These are phyloP conservation scores for Mycocentrospora acerina DNA, from an alignment of 2,329 filamentous ascomycete genomes.

Conservation along the genomic window DNA sequence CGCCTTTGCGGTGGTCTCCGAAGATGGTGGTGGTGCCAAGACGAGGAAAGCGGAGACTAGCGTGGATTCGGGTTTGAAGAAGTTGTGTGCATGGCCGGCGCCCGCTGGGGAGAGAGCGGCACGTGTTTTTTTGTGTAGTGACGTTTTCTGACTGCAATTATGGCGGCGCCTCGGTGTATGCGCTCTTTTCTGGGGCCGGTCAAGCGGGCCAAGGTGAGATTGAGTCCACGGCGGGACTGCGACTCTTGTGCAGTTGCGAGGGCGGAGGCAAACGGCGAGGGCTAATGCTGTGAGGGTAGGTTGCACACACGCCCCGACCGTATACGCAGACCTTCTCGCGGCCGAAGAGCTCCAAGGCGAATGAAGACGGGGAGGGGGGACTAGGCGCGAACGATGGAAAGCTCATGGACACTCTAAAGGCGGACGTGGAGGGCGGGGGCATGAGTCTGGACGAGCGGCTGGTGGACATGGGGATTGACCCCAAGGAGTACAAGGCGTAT, in stretches of 20 bases:
- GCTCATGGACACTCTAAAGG: conserved; percentile 15
- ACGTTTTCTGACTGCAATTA: too few relatives aligned
- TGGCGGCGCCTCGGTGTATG: conserved; percentile 49
- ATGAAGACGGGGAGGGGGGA: conserved; percentile 18
- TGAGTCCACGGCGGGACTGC: not conserved
- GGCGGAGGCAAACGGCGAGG: not conserved
- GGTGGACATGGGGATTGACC: conserved; percentile 29
- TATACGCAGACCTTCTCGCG: conserved; percentile 27
- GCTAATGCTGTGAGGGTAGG: conserved; percentile 26
- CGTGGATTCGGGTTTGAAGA: too few relatives aligned
- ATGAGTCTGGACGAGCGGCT: conserved; percentile 31
- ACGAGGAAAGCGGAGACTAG: conserved; percentile 15
- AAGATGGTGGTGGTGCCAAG: conserved; percentile 23
- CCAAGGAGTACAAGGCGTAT: conserved; percentile 33
- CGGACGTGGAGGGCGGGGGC: conserved; percentile 21
- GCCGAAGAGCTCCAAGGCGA: conserved; percentile 18
- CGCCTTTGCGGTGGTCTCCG: conserved; percentile 34
- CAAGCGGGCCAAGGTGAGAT: conserved; percentile 47
- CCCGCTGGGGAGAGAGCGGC: too few relatives aligned
- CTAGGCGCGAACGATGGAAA: conserved; percentile 5
- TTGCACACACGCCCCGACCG: conserved; percentile 23
- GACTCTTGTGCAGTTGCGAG: not conserved
- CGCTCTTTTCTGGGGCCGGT: conserved; percentile 46
- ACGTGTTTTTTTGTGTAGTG: too few relatives aligned
- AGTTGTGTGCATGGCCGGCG: too few relatives aligned